These are phyloP conservation scores for Tylopilus felleus DNA, from an alignment of 768 basidiomycete genomes.

Conservation along the genomic window DNA sequence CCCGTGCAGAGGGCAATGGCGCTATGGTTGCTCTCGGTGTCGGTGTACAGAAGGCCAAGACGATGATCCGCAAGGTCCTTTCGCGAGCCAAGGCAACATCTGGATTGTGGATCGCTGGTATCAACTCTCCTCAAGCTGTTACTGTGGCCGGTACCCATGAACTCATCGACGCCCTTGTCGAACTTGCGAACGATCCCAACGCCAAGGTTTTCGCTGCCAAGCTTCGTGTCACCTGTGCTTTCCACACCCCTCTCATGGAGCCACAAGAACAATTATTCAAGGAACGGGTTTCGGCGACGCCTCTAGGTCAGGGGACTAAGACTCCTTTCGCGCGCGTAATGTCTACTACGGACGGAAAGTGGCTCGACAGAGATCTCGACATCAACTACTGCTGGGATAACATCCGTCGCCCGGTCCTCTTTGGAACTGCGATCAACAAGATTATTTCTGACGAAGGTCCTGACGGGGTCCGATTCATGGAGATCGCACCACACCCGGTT, in stretches of 20 bases:
- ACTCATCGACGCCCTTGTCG: conserved; percentile 30
- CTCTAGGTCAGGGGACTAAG: conserved; percentile 18
- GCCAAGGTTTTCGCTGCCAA: conserved; percentile 28
- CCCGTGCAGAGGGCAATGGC: conserved; percentile 33
- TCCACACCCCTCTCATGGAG: conserved; percentile 37
- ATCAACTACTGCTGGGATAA: conserved; percentile 36
- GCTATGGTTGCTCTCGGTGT: conserved; percentile 36
- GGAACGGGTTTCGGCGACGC: conserved; percentile 16
- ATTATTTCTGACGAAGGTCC: conserved; percentile 28
- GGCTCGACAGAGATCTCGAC: conserved; percentile 30
- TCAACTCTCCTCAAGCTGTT: conserved; percentile 38
- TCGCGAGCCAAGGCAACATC: conserved; percentile 21
- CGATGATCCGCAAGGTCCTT: conserved; percentile 34
- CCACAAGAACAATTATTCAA: conserved; percentile 32
- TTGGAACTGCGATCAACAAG: conserved; percentile 33
- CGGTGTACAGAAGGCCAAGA: conserved; percentile 29
- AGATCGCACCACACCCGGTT: conserved; percentile 35
- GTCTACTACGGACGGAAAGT: conserved; percentile 34
- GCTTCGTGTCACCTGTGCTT: conserved; percentile 33
- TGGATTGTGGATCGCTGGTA: conserved; percentile 35
- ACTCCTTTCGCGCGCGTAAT: conserved; percentile 28
- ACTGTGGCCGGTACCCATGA: conserved; percentile 32
- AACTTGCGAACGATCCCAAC: conserved; percentile 25
- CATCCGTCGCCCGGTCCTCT: conserved; percentile 34
- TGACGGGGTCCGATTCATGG: conserved; percentile 29